Conservation (phyloP, 1,284 basidiomycete genomes). For the Malassezia vespertilionis region DNA sequence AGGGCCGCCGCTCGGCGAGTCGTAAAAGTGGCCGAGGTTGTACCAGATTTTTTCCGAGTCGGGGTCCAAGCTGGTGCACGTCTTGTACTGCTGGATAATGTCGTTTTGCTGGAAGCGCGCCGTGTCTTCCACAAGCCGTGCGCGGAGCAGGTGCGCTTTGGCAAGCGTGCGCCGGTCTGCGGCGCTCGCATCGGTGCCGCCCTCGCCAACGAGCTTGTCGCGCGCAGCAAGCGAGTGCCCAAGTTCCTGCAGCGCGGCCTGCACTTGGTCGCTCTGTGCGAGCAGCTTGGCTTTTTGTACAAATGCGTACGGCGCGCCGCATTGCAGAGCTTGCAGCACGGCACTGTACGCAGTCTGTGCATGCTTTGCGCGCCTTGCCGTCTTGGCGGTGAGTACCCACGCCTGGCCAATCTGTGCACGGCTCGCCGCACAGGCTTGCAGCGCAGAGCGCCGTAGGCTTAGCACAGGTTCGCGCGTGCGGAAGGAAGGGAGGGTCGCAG, state of each 20-base stretch:
- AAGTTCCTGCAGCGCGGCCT: constrained; percentile 78
- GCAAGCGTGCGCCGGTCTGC: constrained; percentile 16
- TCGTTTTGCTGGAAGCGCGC: constrained; percentile 64
- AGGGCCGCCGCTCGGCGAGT: constrained; percentile 46
- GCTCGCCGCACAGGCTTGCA: constrained; percentile 57
- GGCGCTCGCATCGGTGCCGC: constrained; percentile 11
- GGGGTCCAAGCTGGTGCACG: constrained; percentile 51
- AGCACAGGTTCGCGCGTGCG: constrained; percentile 80
- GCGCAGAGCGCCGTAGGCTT: constrained; percentile 76
- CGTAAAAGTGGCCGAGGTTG: constrained; percentile 28
- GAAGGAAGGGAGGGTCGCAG: constrained; percentile 76
- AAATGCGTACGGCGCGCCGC: constrained; percentile 67
- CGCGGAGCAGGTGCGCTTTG: constrained; percentile 74
- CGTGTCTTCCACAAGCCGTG: constrained; percentile 84
- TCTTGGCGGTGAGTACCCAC: constrained; percentile 88
- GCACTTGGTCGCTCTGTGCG: constrained; percentile 66
- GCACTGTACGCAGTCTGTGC: constrained; percentile 96
- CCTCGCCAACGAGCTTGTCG: constrained; percentile 13
- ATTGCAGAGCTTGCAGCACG: constrained; percentile 75
- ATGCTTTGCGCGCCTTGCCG: constrained; percentile 86
- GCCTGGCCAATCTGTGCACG: constrained; percentile 48
- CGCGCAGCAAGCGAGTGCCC: constrained; percentile 59
- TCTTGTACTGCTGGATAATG: constrained; percentile 50
- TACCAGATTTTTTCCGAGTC: constrained; percentile 52
- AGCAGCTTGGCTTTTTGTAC: constrained; percentile 83